phyloP scores from a whole-genome alignment of 2,329 filamentous ascomycete species.

The Fusarium torreyae region DNA sequence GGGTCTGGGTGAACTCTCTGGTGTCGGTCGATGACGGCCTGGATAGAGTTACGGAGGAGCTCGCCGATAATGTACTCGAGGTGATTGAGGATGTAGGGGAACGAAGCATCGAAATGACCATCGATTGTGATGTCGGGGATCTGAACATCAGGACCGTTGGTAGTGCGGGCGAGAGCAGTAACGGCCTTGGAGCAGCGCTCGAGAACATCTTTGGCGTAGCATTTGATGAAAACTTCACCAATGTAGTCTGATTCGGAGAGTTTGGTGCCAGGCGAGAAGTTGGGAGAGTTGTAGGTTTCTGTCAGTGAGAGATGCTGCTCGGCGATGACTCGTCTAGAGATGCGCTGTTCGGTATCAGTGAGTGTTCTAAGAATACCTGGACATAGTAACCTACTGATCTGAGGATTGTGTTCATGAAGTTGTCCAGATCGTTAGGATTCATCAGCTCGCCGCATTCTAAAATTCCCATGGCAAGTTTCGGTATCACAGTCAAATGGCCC shows the following conservation, averaged over 20 bases:
- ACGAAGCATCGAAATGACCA: constrained; percentile 90
- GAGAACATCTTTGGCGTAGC: constrained; percentile 91
- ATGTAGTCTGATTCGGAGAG: constrained; percentile 86
- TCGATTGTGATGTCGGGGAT: constrained; percentile 87
- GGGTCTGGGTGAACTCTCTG: constrained; percentile 56
- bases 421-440: constrained; percentile 84
- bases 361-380: background rate
- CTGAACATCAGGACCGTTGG: constrained; percentile 78
- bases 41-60: constrained; percentile 93
- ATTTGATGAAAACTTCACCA: constrained; percentile 94
- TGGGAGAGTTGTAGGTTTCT: constrained; percentile 91
- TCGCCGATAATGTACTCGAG: constrained; percentile 98
- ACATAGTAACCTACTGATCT: constrained; percentile 75
- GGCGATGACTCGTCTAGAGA: constrained; percentile 95
- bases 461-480: constrained; percentile 93
- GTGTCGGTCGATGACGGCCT: constrained; percentile 87
- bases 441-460: constrained; percentile 90
- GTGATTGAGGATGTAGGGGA: constrained; percentile 96
- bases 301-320: constrained; percentile 97
- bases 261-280: constrained; percentile 87
- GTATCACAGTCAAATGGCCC: constrained; percentile 93
- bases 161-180: constrained; percentile 79
- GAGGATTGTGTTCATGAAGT: constrained; percentile 94
- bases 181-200: constrained; percentile 85
- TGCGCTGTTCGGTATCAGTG: constrained; percentile 71